Conservation (phyloP, 2,329 filamentous ascomycete genomes). For the Calonectria hongkongensis region DNA sequence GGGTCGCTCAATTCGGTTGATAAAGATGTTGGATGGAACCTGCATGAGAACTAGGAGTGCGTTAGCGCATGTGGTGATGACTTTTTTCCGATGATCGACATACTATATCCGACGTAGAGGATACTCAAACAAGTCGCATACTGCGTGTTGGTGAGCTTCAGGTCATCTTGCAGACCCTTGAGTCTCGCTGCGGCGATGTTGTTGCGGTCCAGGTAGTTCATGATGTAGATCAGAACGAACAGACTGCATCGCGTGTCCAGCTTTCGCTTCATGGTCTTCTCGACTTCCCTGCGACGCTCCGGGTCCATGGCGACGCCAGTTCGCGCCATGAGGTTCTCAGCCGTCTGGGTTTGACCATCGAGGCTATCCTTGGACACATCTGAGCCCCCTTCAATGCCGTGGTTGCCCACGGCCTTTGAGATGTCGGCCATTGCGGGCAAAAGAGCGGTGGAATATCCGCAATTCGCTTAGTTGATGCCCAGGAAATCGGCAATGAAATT, state of each 20-base stretch:
- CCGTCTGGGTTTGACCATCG: conserved; percentile 11
- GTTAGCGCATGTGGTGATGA: background rate
- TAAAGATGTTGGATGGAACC: conserved; percentile 74
- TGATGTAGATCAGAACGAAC: conserved; percentile 84
- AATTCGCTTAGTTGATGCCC: background rate
- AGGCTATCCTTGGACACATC: conserved; percentile 27
- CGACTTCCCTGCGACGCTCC: conserved; percentile 73
- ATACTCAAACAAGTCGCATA: conserved; percentile 80
- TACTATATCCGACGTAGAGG: conserved; percentile 77
- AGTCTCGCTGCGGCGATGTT: conserved; percentile 81
- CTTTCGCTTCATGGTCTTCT: conserved; percentile 80
- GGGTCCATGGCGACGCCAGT: conserved; percentile 56
- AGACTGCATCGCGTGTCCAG: conserved; percentile 81
- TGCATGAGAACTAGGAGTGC: conserved; percentile 71
- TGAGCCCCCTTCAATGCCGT: conserved; percentile 10
- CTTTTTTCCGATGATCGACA: background rate
- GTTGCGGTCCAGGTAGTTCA: conserved; percentile 82
- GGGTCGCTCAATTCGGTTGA: conserved; percentile 72
- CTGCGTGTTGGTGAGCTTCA: conserved; percentile 73
- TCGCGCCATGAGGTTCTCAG: background rate
- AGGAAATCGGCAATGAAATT: background rate
- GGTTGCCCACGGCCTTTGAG: conserved; percentile 12
- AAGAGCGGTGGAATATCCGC: background rate
- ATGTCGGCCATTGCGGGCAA: conserved; percentile 22
- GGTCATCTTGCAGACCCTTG: conserved; percentile 77